phyloP scores from a whole-genome alignment of 1,284 basidiomycete genomes.

The Naganishia sp. region DNA sequence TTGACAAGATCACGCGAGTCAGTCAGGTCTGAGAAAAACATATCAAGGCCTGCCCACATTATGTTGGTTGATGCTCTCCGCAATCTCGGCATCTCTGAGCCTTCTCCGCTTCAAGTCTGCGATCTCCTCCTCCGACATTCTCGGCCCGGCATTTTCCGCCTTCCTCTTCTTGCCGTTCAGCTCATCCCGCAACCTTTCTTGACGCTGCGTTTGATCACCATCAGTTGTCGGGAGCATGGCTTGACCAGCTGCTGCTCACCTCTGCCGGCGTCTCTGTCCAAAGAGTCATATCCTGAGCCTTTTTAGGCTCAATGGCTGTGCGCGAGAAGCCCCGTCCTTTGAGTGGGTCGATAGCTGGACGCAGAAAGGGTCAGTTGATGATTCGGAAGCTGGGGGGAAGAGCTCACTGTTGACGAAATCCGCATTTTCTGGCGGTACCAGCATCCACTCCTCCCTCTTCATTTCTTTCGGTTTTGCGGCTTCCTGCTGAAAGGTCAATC shows the following conservation, averaged over 20 bases:
- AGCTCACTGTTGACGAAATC: constrained; percentile 71
- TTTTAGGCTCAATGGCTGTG: constrained; percentile 51
- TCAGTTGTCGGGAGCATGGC: background rate
- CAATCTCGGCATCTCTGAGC: constrained; percentile 65
- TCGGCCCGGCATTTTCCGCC: constrained; percentile 55
- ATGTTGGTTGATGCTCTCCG: constrained; percentile 71
- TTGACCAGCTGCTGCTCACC: constrained; percentile 9
- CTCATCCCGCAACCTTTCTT: constrained; percentile 81
- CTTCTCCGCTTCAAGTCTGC: constrained; percentile 59
- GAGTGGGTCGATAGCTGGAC: constrained; percentile 66
- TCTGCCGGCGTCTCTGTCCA: constrained; percentile 95
- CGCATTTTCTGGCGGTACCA: constrained; percentile 77
- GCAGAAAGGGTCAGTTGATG: background rate
- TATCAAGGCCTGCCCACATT: constrained; percentile 61
- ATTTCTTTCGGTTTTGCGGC: constrained; percentile 69
- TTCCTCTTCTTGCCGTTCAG: constrained; percentile 77
- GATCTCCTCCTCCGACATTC: constrained; percentile 56
- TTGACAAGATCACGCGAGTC: constrained; percentile 23
- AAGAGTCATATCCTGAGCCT: constrained; percentile 61
- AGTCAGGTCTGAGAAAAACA: background rate
- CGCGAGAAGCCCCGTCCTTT: constrained; percentile 64
- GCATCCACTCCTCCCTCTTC: constrained; percentile 91
- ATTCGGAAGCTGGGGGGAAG: background rate
- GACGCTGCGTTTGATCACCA: constrained; percentile 53
- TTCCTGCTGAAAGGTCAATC: constrained; percentile 57